Evolutionary conservation across 305 asterid species (phyloP), one percentile per base, ranked within the genome.

Genomic region (Rubia tinctorum): DNA sequence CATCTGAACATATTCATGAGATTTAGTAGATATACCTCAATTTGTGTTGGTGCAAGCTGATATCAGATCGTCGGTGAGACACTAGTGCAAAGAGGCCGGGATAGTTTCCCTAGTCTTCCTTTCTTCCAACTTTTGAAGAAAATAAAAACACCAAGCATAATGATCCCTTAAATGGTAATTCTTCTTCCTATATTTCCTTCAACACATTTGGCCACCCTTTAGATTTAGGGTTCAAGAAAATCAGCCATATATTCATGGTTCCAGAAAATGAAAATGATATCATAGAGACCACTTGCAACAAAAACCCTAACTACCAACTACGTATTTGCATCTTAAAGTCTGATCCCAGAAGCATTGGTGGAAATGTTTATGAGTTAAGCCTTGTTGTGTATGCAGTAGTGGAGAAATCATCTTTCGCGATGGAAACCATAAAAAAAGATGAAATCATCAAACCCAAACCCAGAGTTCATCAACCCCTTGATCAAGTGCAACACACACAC

Each of bases 271-370:
- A 59, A 72, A 71, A 34, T 17, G 71, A 63, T 43, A 82, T 88
- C 43, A 76, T 88, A 22, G 82, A 85, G 69, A 65, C 20, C 60
- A 79, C 90, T 4, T 90, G 93, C 73, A n/a, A 76, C 64, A 73
- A 62, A 75, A 86, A 90, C 67, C 83, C 90, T 9, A 77, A 85
- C 61, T 82, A 81, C 75, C 61, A 79, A 2, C 91, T 90, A 27
- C 88, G 93, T 79, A 6, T 86, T 71, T 4, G 62, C 39, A 65
- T 72, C 23, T 73, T 86, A 65, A 66, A 18, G 13, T 79, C 81
- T 3, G 77, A 75, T 42, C 87, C 88, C 1, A 55, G 72, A 30
- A 86, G 88, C 87, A 47, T 75, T 66, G 18, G 30, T 15, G 74
- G 84, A 5, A 85, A 80, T 70, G 58, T 80, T 25, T 40, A 68